A percentile compares a stretch with the other conserved stretches of the same genome.
Evolutionary conservation across 1,139 yeast species (phyloP).

Genomic region (Arxiozyma bovina): DNA sequence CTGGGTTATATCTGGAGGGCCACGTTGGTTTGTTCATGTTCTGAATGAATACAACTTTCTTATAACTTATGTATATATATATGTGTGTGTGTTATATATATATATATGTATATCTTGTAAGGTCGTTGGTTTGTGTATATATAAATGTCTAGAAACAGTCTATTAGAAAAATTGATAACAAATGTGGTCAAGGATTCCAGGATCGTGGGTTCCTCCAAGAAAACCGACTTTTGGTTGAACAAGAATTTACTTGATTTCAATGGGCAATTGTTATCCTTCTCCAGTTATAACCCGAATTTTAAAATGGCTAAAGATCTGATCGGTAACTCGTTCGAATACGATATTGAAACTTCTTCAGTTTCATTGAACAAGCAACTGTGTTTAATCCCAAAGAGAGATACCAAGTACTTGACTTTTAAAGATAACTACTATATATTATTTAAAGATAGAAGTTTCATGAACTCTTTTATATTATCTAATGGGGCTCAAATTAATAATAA

Average conservation of each 20-base stretch:
- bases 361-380: neutral
- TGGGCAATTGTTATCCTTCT: neutral
- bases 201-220: neutral
- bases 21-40: neutral
- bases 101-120: no score
- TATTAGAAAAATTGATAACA: neutral
- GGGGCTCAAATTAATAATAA: no score
- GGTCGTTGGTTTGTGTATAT: no score
- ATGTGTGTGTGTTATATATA: no score
- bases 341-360: neutral
- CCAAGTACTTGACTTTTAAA: conserved; percentile 25
- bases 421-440: conserved; percentile 25
- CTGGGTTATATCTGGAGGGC: neutral
- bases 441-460: conserved; percentile 12
- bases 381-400: conserved; percentile 17
- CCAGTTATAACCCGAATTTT: neutral
- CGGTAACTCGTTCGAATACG: neutral
- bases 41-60: no score
- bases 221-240: neutral
- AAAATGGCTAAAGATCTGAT: neutral
- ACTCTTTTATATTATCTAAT: neutral
- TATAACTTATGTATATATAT: no score
- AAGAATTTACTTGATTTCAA: neutral
- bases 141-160: neutral
- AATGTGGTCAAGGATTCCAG: neutral